phyloP scores from a whole-genome alignment of 2,329 filamentous ascomycete species.

The Verticillium zaregamsianum region DNA sequence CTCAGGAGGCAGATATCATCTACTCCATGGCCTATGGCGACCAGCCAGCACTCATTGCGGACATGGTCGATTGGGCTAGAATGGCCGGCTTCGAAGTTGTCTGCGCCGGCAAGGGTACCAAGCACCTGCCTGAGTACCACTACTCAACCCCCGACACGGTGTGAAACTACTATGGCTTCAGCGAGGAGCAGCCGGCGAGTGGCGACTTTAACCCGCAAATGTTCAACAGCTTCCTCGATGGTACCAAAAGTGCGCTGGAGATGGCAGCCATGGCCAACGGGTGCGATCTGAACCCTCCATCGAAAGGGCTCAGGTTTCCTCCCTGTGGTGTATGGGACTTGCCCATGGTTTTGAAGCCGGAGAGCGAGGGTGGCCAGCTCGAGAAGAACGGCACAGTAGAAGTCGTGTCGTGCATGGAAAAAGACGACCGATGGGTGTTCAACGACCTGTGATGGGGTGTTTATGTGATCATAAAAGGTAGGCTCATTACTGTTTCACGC shows the following conservation, averaged over 20 bases:
- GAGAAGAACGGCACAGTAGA: slow-evolving; percentile 38
- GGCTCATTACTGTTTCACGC: background rate
- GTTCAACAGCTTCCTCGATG: slow-evolving; percentile 44
- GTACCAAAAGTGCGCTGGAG: slow-evolving; percentile 41
- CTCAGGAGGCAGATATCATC: slow-evolving; percentile 39
- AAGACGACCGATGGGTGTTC: slow-evolving; percentile 33
- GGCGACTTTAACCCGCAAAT: slow-evolving; percentile 42
- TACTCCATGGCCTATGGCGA: slow-evolving; percentile 44
- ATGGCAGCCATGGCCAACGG: slow-evolving; percentile 44
- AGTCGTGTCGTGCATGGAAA: slow-evolving; percentile 38
- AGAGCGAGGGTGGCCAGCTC: slow-evolving; percentile 33
- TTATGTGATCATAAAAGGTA: slow-evolving; percentile 37
- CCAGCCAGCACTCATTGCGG: slow-evolving; percentile 37
- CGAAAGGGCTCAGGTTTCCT: slow-evolving; percentile 35
- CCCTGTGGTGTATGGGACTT: slow-evolving; percentile 38
- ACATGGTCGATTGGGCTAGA: slow-evolving; percentile 37
- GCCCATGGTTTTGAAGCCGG: slow-evolving; percentile 33
- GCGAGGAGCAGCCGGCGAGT: slow-evolving; percentile 34
- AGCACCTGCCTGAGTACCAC: slow-evolving; percentile 40
- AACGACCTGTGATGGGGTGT: slow-evolving; percentile 38
- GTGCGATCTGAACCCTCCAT: slow-evolving; percentile 34
- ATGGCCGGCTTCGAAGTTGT: slow-evolving; percentile 39
- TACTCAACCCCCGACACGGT: slow-evolving; percentile 41
- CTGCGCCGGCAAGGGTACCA: slow-evolving; percentile 41
- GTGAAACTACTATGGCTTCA: slow-evolving; percentile 42